Conservation (phyloP, 768 basidiomycete genomes). For the Amanita rimosa region DNA sequence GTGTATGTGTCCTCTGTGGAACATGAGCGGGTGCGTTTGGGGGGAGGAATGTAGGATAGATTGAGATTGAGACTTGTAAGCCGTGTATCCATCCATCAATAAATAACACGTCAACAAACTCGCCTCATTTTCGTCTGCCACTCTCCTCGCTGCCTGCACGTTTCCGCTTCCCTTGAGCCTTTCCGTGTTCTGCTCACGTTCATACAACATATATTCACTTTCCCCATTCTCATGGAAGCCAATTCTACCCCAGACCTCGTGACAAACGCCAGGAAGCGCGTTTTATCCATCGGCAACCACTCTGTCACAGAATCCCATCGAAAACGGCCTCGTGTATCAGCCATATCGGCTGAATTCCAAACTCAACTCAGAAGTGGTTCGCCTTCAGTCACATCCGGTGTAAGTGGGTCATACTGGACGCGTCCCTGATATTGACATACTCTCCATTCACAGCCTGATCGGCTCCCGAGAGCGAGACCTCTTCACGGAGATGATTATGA, state of each 20-base stretch:
- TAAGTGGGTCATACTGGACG: conserved; percentile 8
- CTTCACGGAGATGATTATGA: conserved; percentile 11
- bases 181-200: conserved; percentile 2
- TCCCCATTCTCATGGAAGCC: conserved; percentile 2
- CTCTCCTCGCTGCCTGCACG: conserved; percentile 9
- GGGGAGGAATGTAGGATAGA: no score
- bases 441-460: conserved; percentile 10
- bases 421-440: conserved; percentile 5
- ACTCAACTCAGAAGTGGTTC: conserved; percentile 10
- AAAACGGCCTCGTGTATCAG: conserved; percentile 22
- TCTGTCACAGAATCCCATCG: conserved; percentile 13
- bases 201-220: conserved; percentile 5
- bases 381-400: conserved; percentile 10
- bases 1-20: conserved; percentile 14
- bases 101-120: conserved; percentile 27
- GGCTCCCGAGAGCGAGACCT: conserved; percentile 10
- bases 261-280: conserved; percentile 19
- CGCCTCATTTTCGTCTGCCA: conserved; percentile 7
- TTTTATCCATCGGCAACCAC: conserved; percentile 19
- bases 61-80: no score
- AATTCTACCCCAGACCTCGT: conserved; percentile 7
- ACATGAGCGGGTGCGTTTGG: background rate
- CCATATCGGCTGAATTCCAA: conserved; percentile 11
- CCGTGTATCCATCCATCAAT: conserved; percentile 6
- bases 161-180: conserved; percentile 1